Conservation (phyloP, 495 filamentous ascomycete genomes). For the Neurospora sp. region DNA sequence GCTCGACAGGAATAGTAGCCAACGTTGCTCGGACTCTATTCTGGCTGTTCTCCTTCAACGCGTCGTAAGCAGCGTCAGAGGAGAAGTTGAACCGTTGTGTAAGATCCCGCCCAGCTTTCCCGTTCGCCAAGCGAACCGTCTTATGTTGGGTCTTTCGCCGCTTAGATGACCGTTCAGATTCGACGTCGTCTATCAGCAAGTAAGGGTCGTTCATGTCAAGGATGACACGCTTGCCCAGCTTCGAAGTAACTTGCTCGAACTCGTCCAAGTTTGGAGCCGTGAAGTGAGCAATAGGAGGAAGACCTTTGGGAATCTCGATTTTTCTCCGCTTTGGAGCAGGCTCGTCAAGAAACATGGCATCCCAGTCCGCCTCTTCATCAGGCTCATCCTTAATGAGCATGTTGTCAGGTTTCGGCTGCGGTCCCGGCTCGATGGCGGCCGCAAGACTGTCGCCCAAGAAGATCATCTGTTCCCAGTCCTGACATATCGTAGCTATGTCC, state of each 20-base stretch:
- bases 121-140: constrained; percentile 44
- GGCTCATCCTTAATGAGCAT: constrained; percentile 23
- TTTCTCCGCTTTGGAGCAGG: constrained; percentile 29
- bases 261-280: constrained; percentile 37
- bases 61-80: constrained; percentile 90
- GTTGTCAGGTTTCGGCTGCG: constrained; percentile 14
- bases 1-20: constrained; percentile 75
- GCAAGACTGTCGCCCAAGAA: constrained; percentile 18
- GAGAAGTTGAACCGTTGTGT: constrained; percentile 84
- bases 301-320: constrained; percentile 24
- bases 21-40: constrained; percentile 89
- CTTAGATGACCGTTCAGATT: constrained; percentile 41
- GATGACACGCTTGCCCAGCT: constrained; percentile 60
- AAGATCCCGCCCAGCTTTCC: constrained; percentile 48
- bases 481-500: constrained; percentile 70
- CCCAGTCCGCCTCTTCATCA: constrained; percentile 46
- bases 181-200: constrained; percentile 54
- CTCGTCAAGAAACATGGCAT: constrained; percentile 35
- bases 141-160: constrained; percentile 33
- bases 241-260: constrained; percentile 50
- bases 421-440: constrained; percentile 7
- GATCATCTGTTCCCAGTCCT: constrained; percentile 67
- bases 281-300: constrained; percentile 32
- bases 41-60: constrained; percentile 91
- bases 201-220: constrained; percentile 89